A percentile compares a stretch with the other conserved stretches of the same genome.
Evolutionary conservation across 176 grass and related monocot genomes (phyloP).

Genomic region (Elaeis guineensis): DNA sequence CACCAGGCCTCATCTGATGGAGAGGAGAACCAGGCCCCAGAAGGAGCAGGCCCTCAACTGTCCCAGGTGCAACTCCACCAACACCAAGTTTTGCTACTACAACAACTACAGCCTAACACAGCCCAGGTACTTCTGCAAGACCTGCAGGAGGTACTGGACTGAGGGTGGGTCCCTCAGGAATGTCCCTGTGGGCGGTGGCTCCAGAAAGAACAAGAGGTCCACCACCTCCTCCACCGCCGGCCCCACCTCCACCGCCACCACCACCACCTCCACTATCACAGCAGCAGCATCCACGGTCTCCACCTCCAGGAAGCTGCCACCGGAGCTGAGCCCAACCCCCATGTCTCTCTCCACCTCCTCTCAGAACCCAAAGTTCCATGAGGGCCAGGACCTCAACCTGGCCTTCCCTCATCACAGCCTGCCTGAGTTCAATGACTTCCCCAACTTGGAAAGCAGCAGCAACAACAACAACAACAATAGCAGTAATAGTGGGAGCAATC

Average conservation of each 20-base stretch:
- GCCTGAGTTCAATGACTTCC: neutral
- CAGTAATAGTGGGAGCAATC: too few species aligned
- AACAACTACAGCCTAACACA: conserved; percentile 20
- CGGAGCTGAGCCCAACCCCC: neutral
- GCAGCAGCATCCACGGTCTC: neutral
- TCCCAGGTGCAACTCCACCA: conserved; percentile 16
- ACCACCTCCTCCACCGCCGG: neutral
- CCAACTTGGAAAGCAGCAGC: neutral
- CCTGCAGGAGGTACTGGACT: conserved; percentile 12
- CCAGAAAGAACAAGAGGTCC: conserved; percentile 16
- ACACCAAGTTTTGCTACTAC: conserved; percentile 20
- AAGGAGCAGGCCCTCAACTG: conserved; percentile 13
- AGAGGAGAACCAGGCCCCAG: conserved; percentile 2
- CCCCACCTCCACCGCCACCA: neutral
- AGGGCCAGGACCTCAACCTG: conserved; percentile 3
- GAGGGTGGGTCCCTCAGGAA: conserved; percentile 14
- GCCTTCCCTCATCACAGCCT: neutral
- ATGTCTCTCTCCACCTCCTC: conserved; percentile 1
- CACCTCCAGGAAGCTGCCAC: neutral
- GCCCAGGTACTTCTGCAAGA: conserved; percentile 15
- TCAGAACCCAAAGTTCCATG: neutral
- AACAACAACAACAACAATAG: neutral
- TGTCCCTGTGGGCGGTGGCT: conserved; percentile 12
- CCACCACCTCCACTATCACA: neutral
- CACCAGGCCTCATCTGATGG: neutral